Percentiles rank a stretch among this genome's conserved stretches.
Evolutionary conservation across 768 basidiomycete genomes (phyloP).

Genomic region (Melanogaster broomeanus): DNA sequence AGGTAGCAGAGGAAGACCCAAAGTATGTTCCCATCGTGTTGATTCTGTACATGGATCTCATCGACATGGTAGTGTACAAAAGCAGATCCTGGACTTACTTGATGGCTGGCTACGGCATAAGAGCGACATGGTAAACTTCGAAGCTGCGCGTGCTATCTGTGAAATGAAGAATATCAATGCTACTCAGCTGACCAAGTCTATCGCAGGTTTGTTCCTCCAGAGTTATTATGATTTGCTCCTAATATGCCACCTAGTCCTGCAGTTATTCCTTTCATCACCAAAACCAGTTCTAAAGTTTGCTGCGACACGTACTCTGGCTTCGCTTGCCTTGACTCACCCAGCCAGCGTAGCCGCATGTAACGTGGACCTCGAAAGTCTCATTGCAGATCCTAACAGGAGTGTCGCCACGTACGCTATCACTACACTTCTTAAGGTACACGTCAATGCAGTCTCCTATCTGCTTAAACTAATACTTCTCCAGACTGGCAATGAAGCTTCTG

Average conservation of each 20-base stretch:
- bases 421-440: slow-evolving; percentile 85
- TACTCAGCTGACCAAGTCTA: slow-evolving; percentile 80
- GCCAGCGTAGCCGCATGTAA: slow-evolving; percentile 89
- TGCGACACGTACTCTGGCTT: slow-evolving; percentile 91
- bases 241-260: slow-evolving; percentile 62
- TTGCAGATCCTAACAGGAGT: slow-evolving; percentile 92
- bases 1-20: slow-evolving; percentile 97
- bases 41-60: background rate
- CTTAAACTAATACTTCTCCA: slow-evolving; percentile 32
- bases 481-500: slow-evolving; percentile 99
- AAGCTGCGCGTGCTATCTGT: slow-evolving; percentile 96
- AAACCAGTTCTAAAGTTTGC: slow-evolving; percentile 96
- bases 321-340: slow-evolving; percentile 86
- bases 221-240: slow-evolving; percentile 1
- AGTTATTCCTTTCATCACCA: slow-evolving; percentile 93
- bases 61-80: slow-evolving; percentile 64
- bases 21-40: slow-evolving; percentile 64
- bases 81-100: slow-evolving; percentile 89
- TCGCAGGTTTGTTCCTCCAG: slow-evolving; percentile 64
- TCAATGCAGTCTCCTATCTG: background rate
- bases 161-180: slow-evolving; percentile 87
- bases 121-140: slow-evolving; percentile 99
- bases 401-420: slow-evolving; percentile 99
- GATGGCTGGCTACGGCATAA: slow-evolving; percentile 97
- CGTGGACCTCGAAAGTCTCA: slow-evolving; percentile 94